These are phyloP conservation scores for Exsudoporus frostii DNA, from an alignment of 768 basidiomycete genomes.

Conservation along the genomic window DNA sequence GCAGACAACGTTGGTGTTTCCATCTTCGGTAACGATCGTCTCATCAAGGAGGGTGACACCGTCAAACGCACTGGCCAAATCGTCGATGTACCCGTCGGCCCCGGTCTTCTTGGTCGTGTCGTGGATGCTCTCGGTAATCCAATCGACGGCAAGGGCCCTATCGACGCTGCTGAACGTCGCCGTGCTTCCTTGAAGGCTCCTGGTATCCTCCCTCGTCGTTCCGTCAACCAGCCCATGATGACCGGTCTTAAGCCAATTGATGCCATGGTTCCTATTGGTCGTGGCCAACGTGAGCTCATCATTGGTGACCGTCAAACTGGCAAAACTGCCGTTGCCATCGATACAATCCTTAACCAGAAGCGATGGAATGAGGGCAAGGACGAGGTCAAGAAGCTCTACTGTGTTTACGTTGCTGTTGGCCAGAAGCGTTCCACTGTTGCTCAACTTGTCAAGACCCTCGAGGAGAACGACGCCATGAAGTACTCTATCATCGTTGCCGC, in stretches of 20 bases:
- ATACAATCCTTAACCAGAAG: conserved; percentile 99
- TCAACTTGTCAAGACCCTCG: conserved; percentile 98
- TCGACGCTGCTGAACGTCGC: conserved; percentile 88
- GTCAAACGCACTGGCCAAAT: conserved; percentile 99
- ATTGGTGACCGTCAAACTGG: conserved; percentile 99
- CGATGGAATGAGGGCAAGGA: conserved; percentile 98
- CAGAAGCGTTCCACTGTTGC: conserved; percentile 99
- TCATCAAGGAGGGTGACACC: conserved; percentile 99
- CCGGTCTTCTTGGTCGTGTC: conserved; percentile 95
- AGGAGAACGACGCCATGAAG: conserved; percentile 99
- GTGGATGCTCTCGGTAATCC: conserved; percentile 99
- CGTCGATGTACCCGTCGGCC: conserved; percentile 99
- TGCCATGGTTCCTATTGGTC: conserved; percentile 99
- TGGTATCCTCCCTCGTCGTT: conserved; percentile 98
- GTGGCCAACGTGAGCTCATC: conserved; percentile 99
- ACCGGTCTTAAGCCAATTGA: conserved; percentile 99
- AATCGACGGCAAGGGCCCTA: conserved; percentile 99
- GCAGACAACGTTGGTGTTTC: conserved; percentile 99
- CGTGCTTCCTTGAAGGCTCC: conserved; percentile 99
- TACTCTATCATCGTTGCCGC: conserved; percentile 99
- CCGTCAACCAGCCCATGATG: conserved; percentile 99
- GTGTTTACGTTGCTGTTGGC: conserved; percentile 98
- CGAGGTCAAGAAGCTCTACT: conserved; percentile 98
- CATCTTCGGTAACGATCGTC: conserved; percentile 97
- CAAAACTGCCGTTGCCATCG: conserved; percentile 98